A percentile compares a stretch with the other conserved stretches of the same genome.
phyloP scores from a whole-genome alignment of 2,329 filamentous ascomycete genomes.

The Trichoderma brevicompactum region DNA sequence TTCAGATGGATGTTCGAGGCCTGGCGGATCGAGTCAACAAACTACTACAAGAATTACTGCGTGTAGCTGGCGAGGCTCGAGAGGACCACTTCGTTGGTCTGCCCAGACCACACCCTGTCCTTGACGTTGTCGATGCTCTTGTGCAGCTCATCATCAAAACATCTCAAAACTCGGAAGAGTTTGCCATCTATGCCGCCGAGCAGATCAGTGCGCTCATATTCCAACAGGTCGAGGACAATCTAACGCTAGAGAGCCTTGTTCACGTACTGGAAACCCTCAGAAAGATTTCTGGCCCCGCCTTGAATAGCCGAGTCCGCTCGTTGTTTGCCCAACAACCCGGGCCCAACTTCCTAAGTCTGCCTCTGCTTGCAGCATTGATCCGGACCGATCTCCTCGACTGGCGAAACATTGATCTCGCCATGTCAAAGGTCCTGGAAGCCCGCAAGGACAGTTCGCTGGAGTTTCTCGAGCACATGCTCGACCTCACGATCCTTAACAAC shows the following conservation, averaged over 20 bases:
- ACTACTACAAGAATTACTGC: constrained; percentile 61
- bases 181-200: constrained; percentile 62
- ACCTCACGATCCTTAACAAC: constrained; percentile 77
- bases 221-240: constrained; percentile 56
- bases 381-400: constrained; percentile 66
- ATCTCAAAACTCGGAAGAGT: constrained; percentile 64
- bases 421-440: constrained; percentile 72
- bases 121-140: constrained; percentile 66
- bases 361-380: constrained; percentile 61
- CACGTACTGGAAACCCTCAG: constrained; percentile 64
- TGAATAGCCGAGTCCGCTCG: constrained; percentile 60
- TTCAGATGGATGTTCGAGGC: constrained; percentile 56
- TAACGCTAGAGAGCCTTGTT: constrained; percentile 65
- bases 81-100: constrained; percentile 66
- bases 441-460: constrained; percentile 74
- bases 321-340: constrained; percentile 62
- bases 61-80: constrained; percentile 55
- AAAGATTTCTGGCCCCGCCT: constrained; percentile 60
- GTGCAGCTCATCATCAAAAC: constrained; percentile 66
- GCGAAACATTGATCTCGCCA: constrained; percentile 69
- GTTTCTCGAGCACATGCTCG: constrained; percentile 78
- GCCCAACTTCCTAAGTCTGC: constrained; percentile 59
- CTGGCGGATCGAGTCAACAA: constrained; percentile 62
- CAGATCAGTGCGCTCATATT: constrained; percentile 63
- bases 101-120: constrained; percentile 60